These are phyloP conservation scores for Saturnispora quitensis DNA, from an alignment of 805 yeast genomes.

Conservation along the genomic window DNA sequence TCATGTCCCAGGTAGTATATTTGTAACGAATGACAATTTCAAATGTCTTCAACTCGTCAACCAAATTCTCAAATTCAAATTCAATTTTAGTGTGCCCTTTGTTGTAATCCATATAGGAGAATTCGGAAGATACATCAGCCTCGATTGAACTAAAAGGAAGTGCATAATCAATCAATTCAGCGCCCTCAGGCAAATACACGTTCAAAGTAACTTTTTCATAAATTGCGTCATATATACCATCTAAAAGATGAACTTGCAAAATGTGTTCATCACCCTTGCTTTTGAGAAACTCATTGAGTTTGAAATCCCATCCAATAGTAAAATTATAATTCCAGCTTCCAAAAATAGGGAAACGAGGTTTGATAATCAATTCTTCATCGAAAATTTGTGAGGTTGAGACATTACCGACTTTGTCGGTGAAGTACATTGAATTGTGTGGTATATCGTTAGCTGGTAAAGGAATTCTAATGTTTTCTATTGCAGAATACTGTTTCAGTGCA, in stretches of 20 bases:
- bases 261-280: constrained; percentile 42
- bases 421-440: constrained; percentile 51
- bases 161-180: constrained; percentile 46
- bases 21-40: constrained; percentile 55
- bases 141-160: constrained; percentile 42
- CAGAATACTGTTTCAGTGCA: constrained; percentile 44
- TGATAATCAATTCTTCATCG: constrained; percentile 43
- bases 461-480: constrained; percentile 52
- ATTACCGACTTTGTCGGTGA: constrained; percentile 85
- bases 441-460: constrained; percentile 39
- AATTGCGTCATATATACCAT: constrained; percentile 60
- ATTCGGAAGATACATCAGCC: constrained; percentile 22
- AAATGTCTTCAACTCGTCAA: constrained; percentile 55
- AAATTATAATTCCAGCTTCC: constrained; percentile 96
- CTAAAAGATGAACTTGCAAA: constrained; percentile 60
- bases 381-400: constrained; percentile 63
- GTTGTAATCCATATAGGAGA: constrained; percentile 62
- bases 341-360: constrained; percentile 88
- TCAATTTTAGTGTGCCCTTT: constrained; percentile 72
- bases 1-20: constrained; percentile 43
- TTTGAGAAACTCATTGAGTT: constrained; percentile 44
- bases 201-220: constrained; percentile 52
- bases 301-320: constrained; percentile 87
- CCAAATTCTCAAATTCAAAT: constrained; percentile 48
- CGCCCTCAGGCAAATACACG: constrained; percentile 81